Base-by-base conservation (phyloP, 2,329 filamentous ascomycete genomes). In the Fusarium armeniacum region DNA sequence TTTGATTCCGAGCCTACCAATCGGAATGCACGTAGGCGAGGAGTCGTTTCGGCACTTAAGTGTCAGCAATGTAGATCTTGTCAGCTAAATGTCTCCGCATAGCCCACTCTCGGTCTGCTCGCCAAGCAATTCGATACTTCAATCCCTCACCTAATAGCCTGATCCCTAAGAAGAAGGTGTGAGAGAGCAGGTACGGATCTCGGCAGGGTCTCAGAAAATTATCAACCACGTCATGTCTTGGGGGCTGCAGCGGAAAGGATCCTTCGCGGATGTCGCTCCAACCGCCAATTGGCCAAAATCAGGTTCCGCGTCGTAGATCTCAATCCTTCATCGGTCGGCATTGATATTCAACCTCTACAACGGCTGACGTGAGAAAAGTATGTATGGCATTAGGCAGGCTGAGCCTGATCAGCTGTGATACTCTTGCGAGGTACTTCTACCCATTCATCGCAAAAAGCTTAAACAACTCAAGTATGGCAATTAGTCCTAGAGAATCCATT, bases 341-440 rank as follows among this genome's bases (percentile, higher is more conserved):
- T 9, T 32, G 1, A n/a, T 15, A 20, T 46, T 11, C 3, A 10
- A 46, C n/a, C 2, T 6, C n/a, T 8, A 24, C 43, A 10, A 26
- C 2, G 26, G 26, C 44, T 32, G 26, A 46, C 26, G 26, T 46
- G n/a, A 46, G 44, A 6, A 22, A 32, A 15, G 38, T 13, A 16
- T 13, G 10, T 16, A 5, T 13, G n/a, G 13, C 11, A 20, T 10
- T 6, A 20, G 13, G 26, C 12, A 11, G 26, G 26, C 8, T 30
- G 13, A 30, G 7, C 8, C 26, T 7, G 2, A 46, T 16, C 26
- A 16, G 5, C 5, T 32, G n/a, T 7, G 8, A 8, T 16, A 20
- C 1, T 15, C 8, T 22, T 5, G 4, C 5, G 0, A 22, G n/a
- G 9, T 12, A 30, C 3, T 32, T 32, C 8, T 4, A 6, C 20